A percentile compares a stretch with the other conserved stretches of the same genome.
Conservation (phyloP, 805 yeast species). For the Candida ovalis region DNA sequence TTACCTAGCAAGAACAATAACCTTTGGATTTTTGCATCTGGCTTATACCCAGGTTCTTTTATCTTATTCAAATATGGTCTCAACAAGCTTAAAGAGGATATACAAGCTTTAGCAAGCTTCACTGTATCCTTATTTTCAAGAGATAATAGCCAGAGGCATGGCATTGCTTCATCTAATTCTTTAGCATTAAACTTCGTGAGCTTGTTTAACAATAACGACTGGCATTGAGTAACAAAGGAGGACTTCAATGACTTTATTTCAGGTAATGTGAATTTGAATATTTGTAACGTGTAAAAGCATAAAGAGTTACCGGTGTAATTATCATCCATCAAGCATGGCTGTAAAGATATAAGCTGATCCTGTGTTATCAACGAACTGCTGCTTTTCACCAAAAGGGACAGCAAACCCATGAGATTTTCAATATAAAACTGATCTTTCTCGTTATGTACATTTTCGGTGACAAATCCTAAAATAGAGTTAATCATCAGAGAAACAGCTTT, state of each 20-base stretch:
- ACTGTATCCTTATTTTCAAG: conserved; percentile 40
- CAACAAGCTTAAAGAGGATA: conserved; percentile 53
- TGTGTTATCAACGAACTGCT: conserved; percentile 54
- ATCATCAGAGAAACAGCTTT: conserved; percentile 28
- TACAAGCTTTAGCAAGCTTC: conserved; percentile 58
- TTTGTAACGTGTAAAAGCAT: conserved; percentile 48
- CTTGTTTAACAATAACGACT: conserved; percentile 46
- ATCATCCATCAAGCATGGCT: conserved; percentile 58
- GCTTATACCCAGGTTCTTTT: conserved; percentile 13
- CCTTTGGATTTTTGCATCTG: conserved; percentile 49
- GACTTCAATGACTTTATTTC: conserved; percentile 43
- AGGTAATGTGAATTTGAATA: conserved; percentile 49
- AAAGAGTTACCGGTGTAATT: conserved; percentile 35
- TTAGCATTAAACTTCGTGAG: conserved; percentile 56
- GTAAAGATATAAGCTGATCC: conserved; percentile 62
- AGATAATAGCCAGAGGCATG: conserved; percentile 59
- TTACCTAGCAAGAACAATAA: conserved; percentile 62
- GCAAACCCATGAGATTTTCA: conserved; percentile 41
- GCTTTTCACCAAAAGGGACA: conserved; percentile 54
- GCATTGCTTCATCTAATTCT: conserved; percentile 73
- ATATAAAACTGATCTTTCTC: conserved; percentile 20
- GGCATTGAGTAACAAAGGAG: conserved; percentile 46
- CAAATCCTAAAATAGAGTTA: conserved; percentile 33
- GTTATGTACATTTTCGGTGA: conserved; percentile 34
- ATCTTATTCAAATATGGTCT: conserved; percentile 39